These are phyloP conservation scores for Erysimum cheiri DNA, from an alignment of 441 rosid species.

Conservation along the genomic window DNA sequence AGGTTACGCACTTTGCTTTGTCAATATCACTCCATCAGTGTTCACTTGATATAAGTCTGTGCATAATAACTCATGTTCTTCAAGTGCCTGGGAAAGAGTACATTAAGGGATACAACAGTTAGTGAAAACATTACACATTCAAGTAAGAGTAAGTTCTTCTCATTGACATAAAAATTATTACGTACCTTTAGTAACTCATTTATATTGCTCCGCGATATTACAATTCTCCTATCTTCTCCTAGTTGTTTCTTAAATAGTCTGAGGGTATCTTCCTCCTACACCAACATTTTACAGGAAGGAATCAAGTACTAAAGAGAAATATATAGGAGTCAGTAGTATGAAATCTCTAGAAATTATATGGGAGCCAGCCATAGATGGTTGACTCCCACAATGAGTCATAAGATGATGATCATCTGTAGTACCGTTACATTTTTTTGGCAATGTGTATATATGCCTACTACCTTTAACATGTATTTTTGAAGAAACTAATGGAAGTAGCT, in stretches of 20 bases:
- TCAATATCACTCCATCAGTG: slow-evolving; percentile 81
- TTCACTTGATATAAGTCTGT: slow-evolving; percentile 70
- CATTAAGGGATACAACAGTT: slow-evolving; percentile 23
- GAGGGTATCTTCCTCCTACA: slow-evolving; percentile 83
- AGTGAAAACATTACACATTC: slow-evolving; percentile 6
- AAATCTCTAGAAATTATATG: slow-evolving; percentile 3
- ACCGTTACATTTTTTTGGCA: background rate
- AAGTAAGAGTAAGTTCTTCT: slow-evolving; percentile 11
- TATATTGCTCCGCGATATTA: slow-evolving; percentile 84
- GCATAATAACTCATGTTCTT: slow-evolving; percentile 82
- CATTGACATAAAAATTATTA: slow-evolving; percentile 24
- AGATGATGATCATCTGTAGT: slow-evolving; percentile 9
- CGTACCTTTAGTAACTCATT: slow-evolving; percentile 83
- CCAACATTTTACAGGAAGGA: slow-evolving; percentile 20
- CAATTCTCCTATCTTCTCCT: slow-evolving; percentile 85
- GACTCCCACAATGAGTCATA: slow-evolving; percentile 14
- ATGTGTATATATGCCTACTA: background rate
- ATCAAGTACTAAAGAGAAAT: background rate
- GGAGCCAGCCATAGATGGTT: background rate
- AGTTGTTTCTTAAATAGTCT: slow-evolving; percentile 80
- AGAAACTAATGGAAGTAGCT: slow-evolving; percentile 19
- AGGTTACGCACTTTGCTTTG: slow-evolving; percentile 73
- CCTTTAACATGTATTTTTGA: slow-evolving; percentile 6
- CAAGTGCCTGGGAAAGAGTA: slow-evolving; percentile 70
- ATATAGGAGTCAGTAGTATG: background rate